phyloP scores from a whole-genome alignment of 495 filamentous ascomycete species.

The Astrothelium macrocarpum region DNA sequence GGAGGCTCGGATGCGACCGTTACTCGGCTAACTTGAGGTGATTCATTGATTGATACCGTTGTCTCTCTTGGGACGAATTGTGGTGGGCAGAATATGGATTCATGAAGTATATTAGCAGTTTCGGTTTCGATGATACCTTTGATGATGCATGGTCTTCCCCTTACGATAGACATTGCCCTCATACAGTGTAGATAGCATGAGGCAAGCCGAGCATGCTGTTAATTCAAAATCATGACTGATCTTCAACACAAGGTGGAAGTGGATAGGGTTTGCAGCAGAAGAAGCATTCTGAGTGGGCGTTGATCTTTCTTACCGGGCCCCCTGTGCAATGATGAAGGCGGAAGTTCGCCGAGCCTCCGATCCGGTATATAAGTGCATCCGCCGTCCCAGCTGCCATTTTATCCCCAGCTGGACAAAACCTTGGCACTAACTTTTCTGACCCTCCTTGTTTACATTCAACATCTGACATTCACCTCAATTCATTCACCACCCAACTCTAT shows the following conservation, averaged over 20 bases:
- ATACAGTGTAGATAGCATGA: neutral
- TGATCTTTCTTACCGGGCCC: neutral
- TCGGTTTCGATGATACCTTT: neutral
- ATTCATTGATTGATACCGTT: neutral
- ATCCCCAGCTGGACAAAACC: neutral
- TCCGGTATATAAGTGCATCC: neutral
- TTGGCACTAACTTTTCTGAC: slow-evolving; percentile 1
- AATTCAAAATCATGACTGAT: neutral
- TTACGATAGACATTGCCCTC: neutral
- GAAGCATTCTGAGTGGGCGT: neutral
- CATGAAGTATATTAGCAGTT: neutral
- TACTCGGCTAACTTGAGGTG: neutral
- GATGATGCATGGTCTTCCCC: neutral
- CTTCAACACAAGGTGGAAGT: neutral
- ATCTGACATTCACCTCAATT: neutral
- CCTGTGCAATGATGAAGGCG: neutral
- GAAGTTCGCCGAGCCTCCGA: neutral
- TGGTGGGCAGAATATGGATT: neutral
- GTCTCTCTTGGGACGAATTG: neutral
- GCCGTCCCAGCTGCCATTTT: neutral
- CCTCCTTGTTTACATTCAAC: slow-evolving; percentile 2
- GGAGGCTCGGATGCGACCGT: neutral
- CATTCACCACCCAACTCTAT: neutral
- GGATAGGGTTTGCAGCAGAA: neutral
- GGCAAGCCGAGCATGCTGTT: neutral